Base-by-base conservation (phyloP, 1,139 yeast genomes). In the Geotrichum candidum region DNA sequence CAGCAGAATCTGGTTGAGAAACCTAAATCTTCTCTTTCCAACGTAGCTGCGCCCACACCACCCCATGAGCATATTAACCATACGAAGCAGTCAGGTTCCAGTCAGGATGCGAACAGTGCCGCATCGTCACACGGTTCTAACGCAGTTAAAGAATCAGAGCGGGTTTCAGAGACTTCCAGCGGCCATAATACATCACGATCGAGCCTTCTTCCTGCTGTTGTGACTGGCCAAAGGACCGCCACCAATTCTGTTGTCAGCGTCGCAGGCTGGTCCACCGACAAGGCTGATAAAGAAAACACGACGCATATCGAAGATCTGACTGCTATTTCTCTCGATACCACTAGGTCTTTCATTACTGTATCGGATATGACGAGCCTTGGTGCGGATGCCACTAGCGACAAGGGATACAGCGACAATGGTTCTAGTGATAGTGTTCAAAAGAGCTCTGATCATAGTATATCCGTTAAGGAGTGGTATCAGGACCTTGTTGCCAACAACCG, bases 401-500 rank as follows among this genome's bases (percentile, higher is more conserved):
- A 35, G 9, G 22, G 31, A 10, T 25, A 25, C 7, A 27, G 9
- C 13, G 25, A 27, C 35, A 38, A 27, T 10, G 23, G 9, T 9
- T 25, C 41, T 18, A 18, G 1, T 2, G 29, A 23, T 15, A 38
- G 23, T 18, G 18, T 18, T 15, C 4, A 7, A 10, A n/a, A 33
- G 4, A 35, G 51, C 5, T 25, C 53, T 31, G 38, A 29, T 29
- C 25, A 56, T 51, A 53, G 53, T 33, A 41, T 57, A 5, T 59
- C 62, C 2, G 62, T 59, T 29, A 45, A 35, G 22, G 48, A 57
- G 29, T 59, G 62, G 60, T 59, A 57, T 25, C 56, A 60, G 29
- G 60, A 56, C 11, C 22, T 52, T 25, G 53, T 33, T 50, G 53
- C 38, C 27, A 53, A 48, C 27, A 48, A 56, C 7, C 56, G 18